Conservation (phyloP, 192 early-diverging fungal species). For the Mortierella claussenii region DNA sequence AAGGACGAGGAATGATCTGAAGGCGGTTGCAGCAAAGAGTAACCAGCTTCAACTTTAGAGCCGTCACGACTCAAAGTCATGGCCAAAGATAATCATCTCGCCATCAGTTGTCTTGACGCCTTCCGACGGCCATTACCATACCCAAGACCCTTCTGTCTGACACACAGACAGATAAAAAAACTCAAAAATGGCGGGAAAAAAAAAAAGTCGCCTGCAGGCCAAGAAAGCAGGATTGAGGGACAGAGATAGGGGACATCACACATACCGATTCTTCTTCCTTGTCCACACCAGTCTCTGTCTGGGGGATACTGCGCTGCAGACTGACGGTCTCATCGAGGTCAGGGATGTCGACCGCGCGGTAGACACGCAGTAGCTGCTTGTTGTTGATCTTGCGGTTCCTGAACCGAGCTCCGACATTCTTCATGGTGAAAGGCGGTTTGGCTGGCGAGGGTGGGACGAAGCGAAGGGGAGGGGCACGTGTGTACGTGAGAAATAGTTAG, state of each 20-base stretch:
- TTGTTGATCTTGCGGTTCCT: slow-evolving; percentile 90
- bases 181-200: slow-evolving; percentile 8
- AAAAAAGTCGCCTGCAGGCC: slow-evolving; percentile 34
- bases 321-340: slow-evolving; percentile 83
- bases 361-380: slow-evolving; percentile 85
- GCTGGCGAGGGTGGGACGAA: not conserved
- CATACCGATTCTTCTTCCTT: slow-evolving; percentile 96
- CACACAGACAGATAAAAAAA: slow-evolving; percentile 5
- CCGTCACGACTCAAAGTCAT: too few relatives aligned
- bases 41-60: too few relatives aligned
- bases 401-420: slow-evolving; percentile 64
- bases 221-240: too few relatives aligned
- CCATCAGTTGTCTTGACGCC: too few relatives aligned
- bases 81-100: too few relatives aligned
- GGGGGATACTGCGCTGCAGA: slow-evolving; percentile 66
- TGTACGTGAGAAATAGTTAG: not conserved
- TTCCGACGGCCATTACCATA: too few relatives aligned
- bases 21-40: too few relatives aligned
- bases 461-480: not conserved
- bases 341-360: slow-evolving; percentile 80
- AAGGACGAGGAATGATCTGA: too few relatives aligned
- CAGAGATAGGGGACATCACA: slow-evolving; percentile 5
- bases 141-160: too few relatives aligned
- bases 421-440: slow-evolving; percentile 26
- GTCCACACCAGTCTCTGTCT: slow-evolving; percentile 94